phyloP scores from a whole-genome alignment of 1,284 basidiomycete genomes.

The Fistulinella cinereoalba region DNA sequence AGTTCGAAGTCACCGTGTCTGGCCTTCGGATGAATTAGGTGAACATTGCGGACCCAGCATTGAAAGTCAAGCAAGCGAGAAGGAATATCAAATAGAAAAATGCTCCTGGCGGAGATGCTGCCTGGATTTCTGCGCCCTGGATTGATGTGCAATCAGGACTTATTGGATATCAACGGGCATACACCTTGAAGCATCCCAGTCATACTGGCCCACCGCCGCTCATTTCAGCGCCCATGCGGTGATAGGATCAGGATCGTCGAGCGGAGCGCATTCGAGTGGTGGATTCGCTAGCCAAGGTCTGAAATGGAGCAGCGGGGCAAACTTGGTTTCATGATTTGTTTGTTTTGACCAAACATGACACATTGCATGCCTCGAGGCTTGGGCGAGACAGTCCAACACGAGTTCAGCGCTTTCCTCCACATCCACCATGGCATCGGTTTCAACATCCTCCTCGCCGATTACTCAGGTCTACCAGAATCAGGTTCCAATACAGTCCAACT shows the following conservation, averaged over 20 bases:
- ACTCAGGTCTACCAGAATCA: conserved; percentile 77
- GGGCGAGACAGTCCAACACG: conserved; percentile 24
- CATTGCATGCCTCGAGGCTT: conserved; percentile 33
- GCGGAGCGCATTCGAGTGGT: too few species aligned
- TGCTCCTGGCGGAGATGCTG: conserved; percentile 1
- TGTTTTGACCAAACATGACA: conserved; percentile 30
- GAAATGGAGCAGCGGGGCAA: background rate
- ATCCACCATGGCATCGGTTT: conserved; percentile 45
- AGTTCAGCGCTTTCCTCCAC: conserved; percentile 11
- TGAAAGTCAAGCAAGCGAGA: conserved; percentile 9
- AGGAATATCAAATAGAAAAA: conserved; percentile 25
- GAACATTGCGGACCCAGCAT: conserved; percentile 9
- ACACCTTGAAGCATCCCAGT: background rate
- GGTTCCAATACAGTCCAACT: conserved; percentile 61
- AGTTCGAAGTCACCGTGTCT: conserved; percentile 7
- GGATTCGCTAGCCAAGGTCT: background rate
- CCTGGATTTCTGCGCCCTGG: conserved; percentile 5
- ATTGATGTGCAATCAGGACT: conserved; percentile 15
- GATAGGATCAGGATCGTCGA: too few species aligned
- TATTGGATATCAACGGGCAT: conserved; percentile 7
- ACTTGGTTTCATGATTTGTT: conserved; percentile 24
- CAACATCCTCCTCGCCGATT: conserved; percentile 72
- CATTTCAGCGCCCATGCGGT: too few species aligned
- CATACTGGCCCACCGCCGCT: too few species aligned
- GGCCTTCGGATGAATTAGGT: conserved; percentile 12